phyloP scores from a whole-genome alignment of 2,329 filamentous ascomycete genomes.

The Beauveria brongniartii region DNA sequence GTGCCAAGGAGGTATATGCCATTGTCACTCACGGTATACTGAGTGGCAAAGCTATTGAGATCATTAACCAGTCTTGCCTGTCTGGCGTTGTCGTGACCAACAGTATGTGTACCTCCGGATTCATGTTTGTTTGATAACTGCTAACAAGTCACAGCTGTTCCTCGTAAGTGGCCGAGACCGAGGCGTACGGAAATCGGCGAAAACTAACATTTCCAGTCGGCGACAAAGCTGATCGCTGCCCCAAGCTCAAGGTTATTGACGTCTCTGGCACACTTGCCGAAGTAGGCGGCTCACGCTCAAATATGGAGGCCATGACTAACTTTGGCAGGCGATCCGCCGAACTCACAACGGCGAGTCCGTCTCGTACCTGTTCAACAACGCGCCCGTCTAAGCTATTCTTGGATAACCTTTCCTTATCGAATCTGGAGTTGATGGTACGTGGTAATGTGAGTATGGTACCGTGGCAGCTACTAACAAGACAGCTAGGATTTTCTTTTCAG shows the following conservation, averaged over 20 bases:
- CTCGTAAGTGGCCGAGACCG: slow-evolving; percentile 18
- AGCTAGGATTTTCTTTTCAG: not conserved
- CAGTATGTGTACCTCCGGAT: slow-evolving; percentile 37
- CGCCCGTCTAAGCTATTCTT: slow-evolving; percentile 36
- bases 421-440: slow-evolving; percentile 9
- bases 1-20: slow-evolving; percentile 80
- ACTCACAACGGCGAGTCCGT: slow-evolving; percentile 61
- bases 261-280: slow-evolving; percentile 76
- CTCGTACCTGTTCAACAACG: slow-evolving; percentile 61
- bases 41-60: slow-evolving; percentile 80
- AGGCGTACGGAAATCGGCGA: not conserved
- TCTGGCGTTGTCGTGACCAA: slow-evolving; percentile 83
- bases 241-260: slow-evolving; percentile 82
- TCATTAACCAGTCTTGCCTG: slow-evolving; percentile 69
- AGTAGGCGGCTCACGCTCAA: slow-evolving; percentile 21
- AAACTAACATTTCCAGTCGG: slow-evolving; percentile 36
- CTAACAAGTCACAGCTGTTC: slow-evolving; percentile 27
- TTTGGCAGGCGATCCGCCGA: slow-evolving; percentile 52
- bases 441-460: not conserved
- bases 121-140: not conserved
- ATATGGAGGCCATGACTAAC: slow-evolving; percentile 9
- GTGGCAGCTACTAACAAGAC: not conserved
- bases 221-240: slow-evolving; percentile 71
- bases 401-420: slow-evolving; percentile 1
- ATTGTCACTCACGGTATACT: slow-evolving; percentile 94